phyloP scores from a whole-genome alignment of 441 rosid genomes.

The Aleurites moluccanus region DNA sequence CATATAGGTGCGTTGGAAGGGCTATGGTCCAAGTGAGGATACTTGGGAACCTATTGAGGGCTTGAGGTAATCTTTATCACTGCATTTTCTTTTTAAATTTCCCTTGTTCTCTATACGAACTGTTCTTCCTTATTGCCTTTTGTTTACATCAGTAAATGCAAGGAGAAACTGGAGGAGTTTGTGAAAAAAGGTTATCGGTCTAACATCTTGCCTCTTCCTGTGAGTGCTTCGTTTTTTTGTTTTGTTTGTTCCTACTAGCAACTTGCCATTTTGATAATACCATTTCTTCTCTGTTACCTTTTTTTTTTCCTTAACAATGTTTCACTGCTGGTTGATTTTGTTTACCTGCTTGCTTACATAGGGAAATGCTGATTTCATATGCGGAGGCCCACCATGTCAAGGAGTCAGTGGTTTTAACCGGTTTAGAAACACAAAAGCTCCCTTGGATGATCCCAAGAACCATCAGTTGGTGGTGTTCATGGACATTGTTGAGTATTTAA shows the following conservation, averaged over 20 bases:
- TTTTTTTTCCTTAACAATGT: not conserved
- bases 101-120: not conserved
- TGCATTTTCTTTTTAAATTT: not conserved
- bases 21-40: constrained; percentile 21
- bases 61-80: constrained; percentile 26
- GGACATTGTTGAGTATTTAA: constrained; percentile 27
- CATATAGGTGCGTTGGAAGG: constrained; percentile 21
- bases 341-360: not conserved
- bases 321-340: not conserved
- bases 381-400: constrained; percentile 47
- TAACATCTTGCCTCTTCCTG: constrained; percentile 42
- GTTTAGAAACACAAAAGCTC: constrained; percentile 31
- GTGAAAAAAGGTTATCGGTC: constrained; percentile 31
- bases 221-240: constrained; percentile 16
- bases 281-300: not conserved
- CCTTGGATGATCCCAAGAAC: constrained; percentile 37
- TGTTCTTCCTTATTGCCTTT: not conserved
- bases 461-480: constrained; percentile 36
- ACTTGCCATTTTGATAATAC: not conserved
- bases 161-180: constrained; percentile 35
- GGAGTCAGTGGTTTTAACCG: constrained; percentile 46
- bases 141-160: constrained; percentile 29
- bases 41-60: constrained; percentile 47
- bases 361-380: constrained; percentile 34
- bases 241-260: not conserved